Percentiles rank a stretch among this genome's conserved stretches.
Conservation (phyloP, 139 green algal genomes). For the Coelastrella sp. region DNA sequence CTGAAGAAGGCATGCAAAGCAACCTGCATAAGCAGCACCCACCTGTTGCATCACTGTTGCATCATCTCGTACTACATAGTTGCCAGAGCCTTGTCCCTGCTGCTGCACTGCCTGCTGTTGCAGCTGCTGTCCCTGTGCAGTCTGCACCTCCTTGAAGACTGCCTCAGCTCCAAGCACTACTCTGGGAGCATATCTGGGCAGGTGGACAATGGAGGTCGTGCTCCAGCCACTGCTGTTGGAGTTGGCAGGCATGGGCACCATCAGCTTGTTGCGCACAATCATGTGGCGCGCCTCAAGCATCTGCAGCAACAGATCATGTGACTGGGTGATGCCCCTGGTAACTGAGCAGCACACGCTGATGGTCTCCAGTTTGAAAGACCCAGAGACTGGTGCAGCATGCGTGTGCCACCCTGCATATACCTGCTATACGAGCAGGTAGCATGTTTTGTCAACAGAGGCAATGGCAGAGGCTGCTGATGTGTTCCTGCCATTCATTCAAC, state of each 20-base stretch:
- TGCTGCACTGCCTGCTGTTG: constrained; percentile 34
- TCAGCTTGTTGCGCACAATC: constrained; percentile 47
- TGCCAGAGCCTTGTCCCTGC: constrained; percentile 23
- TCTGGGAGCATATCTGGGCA: constrained; percentile 21
- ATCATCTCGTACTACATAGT: constrained; percentile 20
- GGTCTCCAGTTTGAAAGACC: no score
- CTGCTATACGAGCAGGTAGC: no score
- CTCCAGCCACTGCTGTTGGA: constrained; percentile 18
- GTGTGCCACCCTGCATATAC: no score
- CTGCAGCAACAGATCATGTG: constrained; percentile 1
- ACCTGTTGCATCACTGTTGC: constrained; percentile 32
- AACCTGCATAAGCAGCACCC: neutral
- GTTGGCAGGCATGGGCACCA: constrained; percentile 11
- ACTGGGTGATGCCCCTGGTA: no score
- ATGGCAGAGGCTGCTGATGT: no score
- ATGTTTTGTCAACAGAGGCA: no score
- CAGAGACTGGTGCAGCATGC: no score
- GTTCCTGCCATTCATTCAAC: no score
- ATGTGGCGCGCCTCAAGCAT: constrained; percentile 45
- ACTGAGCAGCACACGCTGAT: no score
- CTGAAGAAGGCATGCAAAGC: neutral
- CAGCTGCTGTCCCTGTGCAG: constrained; percentile 11
- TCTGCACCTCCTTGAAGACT: constrained; percentile 26
- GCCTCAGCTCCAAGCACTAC: constrained; percentile 13
- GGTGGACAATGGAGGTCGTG: constrained; percentile 38